Base-by-base conservation (phyloP, 495 filamentous ascomycete genomes). In the Aspergillus ellipticus region DNA sequence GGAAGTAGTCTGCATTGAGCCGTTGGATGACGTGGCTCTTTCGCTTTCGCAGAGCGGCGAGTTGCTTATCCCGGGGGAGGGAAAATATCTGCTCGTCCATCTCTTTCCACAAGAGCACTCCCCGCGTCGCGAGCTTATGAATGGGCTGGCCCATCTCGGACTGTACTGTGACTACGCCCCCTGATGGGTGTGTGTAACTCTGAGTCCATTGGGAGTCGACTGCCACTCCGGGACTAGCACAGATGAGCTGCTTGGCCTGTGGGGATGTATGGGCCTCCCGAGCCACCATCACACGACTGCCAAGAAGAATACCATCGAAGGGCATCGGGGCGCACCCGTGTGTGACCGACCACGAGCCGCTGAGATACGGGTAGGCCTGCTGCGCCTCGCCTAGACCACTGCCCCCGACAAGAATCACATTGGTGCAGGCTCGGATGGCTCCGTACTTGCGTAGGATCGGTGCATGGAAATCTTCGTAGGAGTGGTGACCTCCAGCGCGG, bases 301-400 rank as follows among this genome's bases (percentile, higher is more conserved):
- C 76, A n/a, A 80, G 66, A n/a, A 80, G 63, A 49, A 70, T 66
- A n/a, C 77, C 77, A 59, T 80, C 77, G 47, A 79, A 77, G 9
- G 77, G 77, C 77, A 80, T 80, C 7, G 64, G 55, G 41, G 74
- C 62, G 41, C 72, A 68, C n/a, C 71, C 72, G 16, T 67, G 69
- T 42, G 65, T 54, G 26, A 60, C 53, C 11, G 77, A 74, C 77
- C 77, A 79, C 1, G 53, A 58, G 47, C 77, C 77, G 10, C 66
- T 74, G 7, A 80, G 66, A 49, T 80, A 80, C 6, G 74, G 75
- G 48, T 75, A 77, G 3, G 74, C 75, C 43, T 72, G 73, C 33
- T 77, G 70, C 6, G 71, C 60, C n/a, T 67, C 69, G 47, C 77
- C 77, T 54, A 80, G 79, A 7, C 77, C 77, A 63, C 74, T 76